Evolutionary conservation across 345 rosid species (phyloP), one percentile per base, ranked within the genome.

Genomic region (Mallotus nudiflorus): DNA sequence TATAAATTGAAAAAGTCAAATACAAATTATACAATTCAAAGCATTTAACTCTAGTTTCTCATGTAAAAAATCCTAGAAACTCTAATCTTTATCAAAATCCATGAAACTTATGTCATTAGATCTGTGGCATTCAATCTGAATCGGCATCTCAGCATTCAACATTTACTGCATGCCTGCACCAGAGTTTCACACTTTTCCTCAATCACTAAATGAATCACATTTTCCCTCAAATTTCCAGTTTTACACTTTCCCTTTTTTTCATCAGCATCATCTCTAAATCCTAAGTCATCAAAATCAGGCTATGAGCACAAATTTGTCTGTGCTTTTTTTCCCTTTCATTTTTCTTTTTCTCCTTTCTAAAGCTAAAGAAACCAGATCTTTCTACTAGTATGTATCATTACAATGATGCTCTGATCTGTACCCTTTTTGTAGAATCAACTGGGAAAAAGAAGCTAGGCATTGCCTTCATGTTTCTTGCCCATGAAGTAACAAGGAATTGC

Each of bases 111-210:
- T 25, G 27, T 64, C 18, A 63, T 9, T 45, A 46, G 11, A 64
- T 64, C 24, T 64, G 40, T 45, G 40, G 40, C 40, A 14, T 9
- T 64, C 68, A 24, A 64, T 45, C 22, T 64, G 53, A 19, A 25
- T 48, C 51, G 46, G 55, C 42, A n/a, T 44, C 67, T 48, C 4
- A 15, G 18, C 35, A 14, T 59, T 44, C 12, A 14, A 48, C 37
- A 25, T 44, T 42, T 22, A 62, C 10, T 62, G 18, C 51, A 49
- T n/a, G n/a, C 19, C 3, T 24, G 45, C 42, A 62, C 10, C 48
- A 27, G 54, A 8, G 24, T 64, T 45, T n/a, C 27, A 52, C 28
- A 44, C 52, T 25, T 24, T 20, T 42, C 65, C 29, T 29, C 67
- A 25, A 9, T 24, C 52, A 62, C 50, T 29, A 44, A 62, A 24